Evolutionary conservation across 1,284 basidiomycete genomes (phyloP).

Genomic region (Pisolithus thermaeus): DNA sequence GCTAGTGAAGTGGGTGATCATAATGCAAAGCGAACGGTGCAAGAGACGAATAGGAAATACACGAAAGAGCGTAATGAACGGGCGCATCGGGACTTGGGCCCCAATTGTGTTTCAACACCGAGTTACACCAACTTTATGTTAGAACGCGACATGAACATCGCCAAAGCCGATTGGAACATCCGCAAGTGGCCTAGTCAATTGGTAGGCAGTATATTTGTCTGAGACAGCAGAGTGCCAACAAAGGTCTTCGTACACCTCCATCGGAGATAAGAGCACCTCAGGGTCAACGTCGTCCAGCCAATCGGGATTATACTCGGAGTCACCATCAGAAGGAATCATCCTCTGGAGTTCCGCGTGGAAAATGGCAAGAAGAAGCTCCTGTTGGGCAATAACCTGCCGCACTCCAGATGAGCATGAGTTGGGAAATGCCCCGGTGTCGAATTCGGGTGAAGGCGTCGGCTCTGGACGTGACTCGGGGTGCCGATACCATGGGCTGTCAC

Average conservation of each 20-base stretch:
- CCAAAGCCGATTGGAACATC: slow-evolving; percentile 28
- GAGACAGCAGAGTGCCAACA: slow-evolving; percentile 25
- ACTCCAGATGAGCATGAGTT: slow-evolving; percentile 27
- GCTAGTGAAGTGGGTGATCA: no score
- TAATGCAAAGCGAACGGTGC: no score
- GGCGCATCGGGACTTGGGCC: no score
- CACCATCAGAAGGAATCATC: slow-evolving; percentile 11
- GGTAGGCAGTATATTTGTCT: slow-evolving; percentile 9
- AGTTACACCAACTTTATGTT: slow-evolving; percentile 6
- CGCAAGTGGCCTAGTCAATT: slow-evolving; percentile 11
- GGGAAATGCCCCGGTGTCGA: slow-evolving; percentile 14
- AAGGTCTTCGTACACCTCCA: slow-evolving; percentile 23
- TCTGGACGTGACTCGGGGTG: slow-evolving; percentile 12
- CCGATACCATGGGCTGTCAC: slow-evolving; percentile 29
- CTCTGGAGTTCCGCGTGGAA: slow-evolving; percentile 26
- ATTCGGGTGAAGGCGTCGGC: slow-evolving; percentile 17
- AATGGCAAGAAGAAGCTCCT: slow-evolving; percentile 25
- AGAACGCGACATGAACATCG: slow-evolving; percentile 14
- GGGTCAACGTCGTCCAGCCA: slow-evolving; percentile 24
- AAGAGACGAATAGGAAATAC: no score
- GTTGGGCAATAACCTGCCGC: slow-evolving; percentile 27
- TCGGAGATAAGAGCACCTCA: slow-evolving; percentile 23
- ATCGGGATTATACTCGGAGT: slow-evolving; percentile 15
- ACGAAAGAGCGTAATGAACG: no score
- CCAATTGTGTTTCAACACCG: no score